Evolutionary conservation across 495 filamentous ascomycete genomes (phyloP).

Genomic region (Lindgomyces ingoldianus): DNA sequence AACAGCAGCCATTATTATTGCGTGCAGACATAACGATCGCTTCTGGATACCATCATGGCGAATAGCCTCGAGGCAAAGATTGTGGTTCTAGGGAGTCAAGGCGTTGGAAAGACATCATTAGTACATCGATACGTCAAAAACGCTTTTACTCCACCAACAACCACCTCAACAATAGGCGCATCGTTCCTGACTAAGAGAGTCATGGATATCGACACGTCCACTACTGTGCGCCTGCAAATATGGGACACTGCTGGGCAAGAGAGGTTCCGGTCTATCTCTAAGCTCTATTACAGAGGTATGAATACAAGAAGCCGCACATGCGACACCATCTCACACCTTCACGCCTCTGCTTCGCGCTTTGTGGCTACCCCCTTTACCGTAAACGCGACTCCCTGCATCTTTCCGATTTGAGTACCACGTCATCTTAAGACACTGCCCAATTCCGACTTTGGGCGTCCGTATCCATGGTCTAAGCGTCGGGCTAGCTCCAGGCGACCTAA

Average conservation of each 20-base stretch:
- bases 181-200: conserved; percentile 93
- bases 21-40: too few relatives aligned
- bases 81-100: conserved; percentile 50
- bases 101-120: conserved; percentile 92
- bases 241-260: conserved; percentile 97
- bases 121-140: conserved; percentile 85
- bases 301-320: background rate
- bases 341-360: background rate
- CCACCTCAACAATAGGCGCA: conserved; percentile 84
- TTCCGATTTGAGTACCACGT: too few relatives aligned
- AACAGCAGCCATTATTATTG: too few relatives aligned
- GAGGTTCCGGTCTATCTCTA: conserved; percentile 88
- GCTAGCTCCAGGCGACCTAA: background rate
- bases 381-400: too few relatives aligned
- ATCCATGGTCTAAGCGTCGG: background rate
- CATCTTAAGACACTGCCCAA: too few relatives aligned
- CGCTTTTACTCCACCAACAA: conserved; percentile 67
- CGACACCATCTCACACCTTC: background rate
- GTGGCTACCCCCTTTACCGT: background rate
- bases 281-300: conserved; percentile 72
- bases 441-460: too few relatives aligned
- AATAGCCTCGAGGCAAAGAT: conserved; percentile 72
- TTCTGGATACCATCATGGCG: conserved; percentile 65
- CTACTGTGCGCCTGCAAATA: conserved; percentile 80
- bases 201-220: conserved; percentile 77